These are phyloP conservation scores for Backusella tuberculispora DNA, from an alignment of 192 early-diverging fungal genomes.

Conservation along the genomic window DNA sequence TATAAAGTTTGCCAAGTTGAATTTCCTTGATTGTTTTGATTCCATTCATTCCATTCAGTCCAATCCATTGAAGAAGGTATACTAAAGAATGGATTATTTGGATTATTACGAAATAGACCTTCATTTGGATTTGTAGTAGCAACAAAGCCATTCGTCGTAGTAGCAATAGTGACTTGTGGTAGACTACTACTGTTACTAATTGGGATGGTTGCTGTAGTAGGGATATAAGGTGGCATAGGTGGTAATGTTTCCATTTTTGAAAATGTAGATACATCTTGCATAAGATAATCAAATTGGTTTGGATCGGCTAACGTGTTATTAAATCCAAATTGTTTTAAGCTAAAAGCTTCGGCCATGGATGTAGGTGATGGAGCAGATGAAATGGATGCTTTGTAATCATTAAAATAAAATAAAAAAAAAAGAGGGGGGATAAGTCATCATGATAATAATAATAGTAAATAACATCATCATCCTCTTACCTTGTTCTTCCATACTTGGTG, in stretches of 20 bases:
- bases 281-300: constrained; percentile 10
- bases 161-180: background rate
- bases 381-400: background rate
- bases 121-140: constrained; percentile 1
- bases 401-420: no score
- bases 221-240: constrained; percentile 7
- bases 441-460: no score
- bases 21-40: constrained; percentile 27
- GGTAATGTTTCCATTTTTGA: constrained; percentile 12
- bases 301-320: constrained; percentile 23
- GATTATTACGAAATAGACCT: constrained; percentile 34
- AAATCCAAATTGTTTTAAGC: constrained; percentile 42
- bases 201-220: background rate
- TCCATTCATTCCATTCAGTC: constrained; percentile 40
- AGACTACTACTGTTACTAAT: background rate
- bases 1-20: constrained; percentile 17
- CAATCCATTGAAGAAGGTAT: constrained; percentile 42
- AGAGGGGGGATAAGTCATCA: background rate
- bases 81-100: constrained; percentile 38
- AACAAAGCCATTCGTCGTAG: no score
- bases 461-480: background rate
- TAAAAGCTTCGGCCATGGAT: constrained; percentile 31
- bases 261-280: constrained; percentile 20
- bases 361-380: constrained; percentile 21
- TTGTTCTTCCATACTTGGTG: constrained; percentile 11